These are phyloP conservation scores for Ogataea saltuana DNA, from an alignment of 805 yeast genomes.

Conservation along the genomic window DNA sequence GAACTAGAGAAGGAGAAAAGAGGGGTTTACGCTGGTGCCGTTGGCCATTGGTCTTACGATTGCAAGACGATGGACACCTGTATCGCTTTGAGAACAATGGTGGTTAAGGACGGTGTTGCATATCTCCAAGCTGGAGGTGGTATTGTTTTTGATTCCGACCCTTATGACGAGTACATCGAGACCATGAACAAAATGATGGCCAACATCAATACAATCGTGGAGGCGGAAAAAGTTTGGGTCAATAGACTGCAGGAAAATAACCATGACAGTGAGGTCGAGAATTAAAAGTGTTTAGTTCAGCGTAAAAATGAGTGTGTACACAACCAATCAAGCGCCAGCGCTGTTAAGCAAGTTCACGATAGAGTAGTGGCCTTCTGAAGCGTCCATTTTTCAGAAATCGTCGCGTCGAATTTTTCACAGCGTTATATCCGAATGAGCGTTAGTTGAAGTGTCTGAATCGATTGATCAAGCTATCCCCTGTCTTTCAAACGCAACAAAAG, in stretches of 20 bases:
- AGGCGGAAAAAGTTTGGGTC: constrained; percentile 83
- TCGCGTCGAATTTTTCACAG: too few relatives aligned
- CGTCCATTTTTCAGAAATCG: too few relatives aligned
- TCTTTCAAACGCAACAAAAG: too few relatives aligned
- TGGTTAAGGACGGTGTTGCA: constrained; percentile 84
- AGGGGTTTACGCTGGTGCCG: constrained; percentile 98
- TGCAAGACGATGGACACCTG: constrained; percentile 96
- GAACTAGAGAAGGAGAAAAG: constrained; percentile 89
- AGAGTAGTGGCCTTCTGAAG: too few relatives aligned
- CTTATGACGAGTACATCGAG: constrained; percentile 91
- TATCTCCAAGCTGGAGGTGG: constrained; percentile 99
- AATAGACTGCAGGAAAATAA: constrained; percentile 38
- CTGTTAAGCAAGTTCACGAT: too few relatives aligned
- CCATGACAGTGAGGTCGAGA: constrained; percentile 30
- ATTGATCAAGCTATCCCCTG: too few relatives aligned
- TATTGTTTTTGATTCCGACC: constrained; percentile 92
- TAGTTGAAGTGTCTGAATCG: too few relatives aligned
- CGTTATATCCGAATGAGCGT: too few relatives aligned
- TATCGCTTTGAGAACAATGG: constrained; percentile 97
- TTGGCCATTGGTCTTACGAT: constrained; percentile 97
- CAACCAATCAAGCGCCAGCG: background rate
- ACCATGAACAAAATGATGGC: constrained; percentile 98
- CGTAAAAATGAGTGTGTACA: background rate
- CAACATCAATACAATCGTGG: constrained; percentile 84
- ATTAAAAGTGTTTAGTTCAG: background rate